Percentiles rank a stretch among this genome's conserved stretches.
phyloP scores from a whole-genome alignment of 441 rosid species.

The Jatropha multifida region DNA sequence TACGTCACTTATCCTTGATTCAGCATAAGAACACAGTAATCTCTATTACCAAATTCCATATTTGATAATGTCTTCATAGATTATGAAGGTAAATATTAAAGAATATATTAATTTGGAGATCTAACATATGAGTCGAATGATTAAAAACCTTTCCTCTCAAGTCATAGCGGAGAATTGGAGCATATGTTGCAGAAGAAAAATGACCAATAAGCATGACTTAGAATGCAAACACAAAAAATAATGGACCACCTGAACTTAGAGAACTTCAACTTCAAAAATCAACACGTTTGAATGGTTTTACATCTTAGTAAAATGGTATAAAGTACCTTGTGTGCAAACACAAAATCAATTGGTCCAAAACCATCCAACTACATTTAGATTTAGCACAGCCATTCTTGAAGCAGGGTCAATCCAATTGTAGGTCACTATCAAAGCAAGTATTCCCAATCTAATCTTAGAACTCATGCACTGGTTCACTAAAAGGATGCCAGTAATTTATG shows the following conservation, averaged over 20 bases:
- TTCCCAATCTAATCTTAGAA: background rate
- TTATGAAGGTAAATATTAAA: background rate
- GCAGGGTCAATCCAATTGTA: background rate
- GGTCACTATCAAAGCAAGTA: background rate
- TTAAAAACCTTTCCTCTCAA: background rate
- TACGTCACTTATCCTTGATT: background rate
- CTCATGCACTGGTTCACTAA: background rate
- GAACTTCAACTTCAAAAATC: background rate
- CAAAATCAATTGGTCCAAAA: conserved; percentile 11
- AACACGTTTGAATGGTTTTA: background rate
- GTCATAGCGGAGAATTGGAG: background rate
- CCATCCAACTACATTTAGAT: background rate
- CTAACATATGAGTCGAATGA: background rate
- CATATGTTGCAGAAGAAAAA: background rate
- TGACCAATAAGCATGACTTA: background rate
- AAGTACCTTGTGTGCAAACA: background rate
- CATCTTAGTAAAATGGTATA: background rate
- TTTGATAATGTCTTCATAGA: background rate
- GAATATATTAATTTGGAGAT: background rate
- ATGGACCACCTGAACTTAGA: background rate
- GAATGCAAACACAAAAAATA: background rate
- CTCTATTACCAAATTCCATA: background rate
- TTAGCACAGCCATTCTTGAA: background rate
- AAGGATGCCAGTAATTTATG: background rate
- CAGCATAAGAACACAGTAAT: background rate